phyloP scores from a whole-genome alignment of 257 asterid species.

The Petunia secreta region DNA sequence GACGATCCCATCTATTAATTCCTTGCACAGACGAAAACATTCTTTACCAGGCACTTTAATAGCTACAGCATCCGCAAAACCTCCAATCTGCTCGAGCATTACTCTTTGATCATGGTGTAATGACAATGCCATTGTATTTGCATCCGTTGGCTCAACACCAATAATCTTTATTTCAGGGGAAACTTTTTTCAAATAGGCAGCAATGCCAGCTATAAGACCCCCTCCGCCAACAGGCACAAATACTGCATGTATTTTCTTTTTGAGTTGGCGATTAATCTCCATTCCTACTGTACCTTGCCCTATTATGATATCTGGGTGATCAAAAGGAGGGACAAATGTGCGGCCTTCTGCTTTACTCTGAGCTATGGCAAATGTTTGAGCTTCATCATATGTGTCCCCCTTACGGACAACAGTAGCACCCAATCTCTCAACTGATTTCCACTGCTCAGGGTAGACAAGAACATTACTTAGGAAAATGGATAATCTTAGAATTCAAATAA shows the following conservation, averaged over 20 bases:
- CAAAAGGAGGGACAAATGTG: conserved; percentile 89
- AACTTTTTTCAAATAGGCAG: conserved; percentile 88
- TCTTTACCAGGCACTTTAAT: conserved; percentile 94
- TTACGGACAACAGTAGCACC: conserved; percentile 87
- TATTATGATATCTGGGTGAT: conserved; percentile 80
- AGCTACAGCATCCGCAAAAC: conserved; percentile 98
- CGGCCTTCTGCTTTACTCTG: conserved; percentile 67
- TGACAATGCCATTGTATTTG: conserved; percentile 92
- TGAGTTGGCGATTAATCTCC: conserved; percentile 82
- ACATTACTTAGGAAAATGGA: background rate
- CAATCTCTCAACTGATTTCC: conserved; percentile 79
- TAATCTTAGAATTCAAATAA: background rate
- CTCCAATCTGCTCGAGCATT: conserved; percentile 82
- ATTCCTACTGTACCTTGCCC: conserved; percentile 98
- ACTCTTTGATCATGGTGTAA: conserved; percentile 75
- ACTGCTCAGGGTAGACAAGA: conserved; percentile 38
- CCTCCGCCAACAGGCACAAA: conserved; percentile 98
- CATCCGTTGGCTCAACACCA: conserved; percentile 93
- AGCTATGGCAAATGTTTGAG: conserved; percentile 79
- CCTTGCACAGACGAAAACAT: conserved; percentile 73
- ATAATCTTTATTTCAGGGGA: conserved; percentile 79
- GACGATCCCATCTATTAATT: conserved; percentile 83
- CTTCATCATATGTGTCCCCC: conserved; percentile 91
- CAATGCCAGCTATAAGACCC: conserved; percentile 96
- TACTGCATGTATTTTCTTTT: conserved; percentile 70